Evolutionary conservation across 768 basidiomycete genomes (phyloP), one percentile per base, ranked within the genome.

Genomic region (Tephrocybe rancida): DNA sequence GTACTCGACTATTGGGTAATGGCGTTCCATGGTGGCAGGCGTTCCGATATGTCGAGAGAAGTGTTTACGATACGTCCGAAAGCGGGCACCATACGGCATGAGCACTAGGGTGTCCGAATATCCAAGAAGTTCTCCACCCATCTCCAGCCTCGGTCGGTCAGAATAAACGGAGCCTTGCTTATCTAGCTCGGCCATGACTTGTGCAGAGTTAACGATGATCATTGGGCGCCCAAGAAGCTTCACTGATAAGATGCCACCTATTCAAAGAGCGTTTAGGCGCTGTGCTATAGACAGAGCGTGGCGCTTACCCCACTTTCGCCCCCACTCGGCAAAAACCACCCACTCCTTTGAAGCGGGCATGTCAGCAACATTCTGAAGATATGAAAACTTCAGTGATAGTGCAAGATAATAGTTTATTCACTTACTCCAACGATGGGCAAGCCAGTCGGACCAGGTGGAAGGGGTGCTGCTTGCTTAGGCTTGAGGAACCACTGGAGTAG

Each of bases 71-170:
- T 73, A 80, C 3, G 64, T 67, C 16, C 78, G 71, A 53, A 77
- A 77, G 3, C 73, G 73, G 0, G 69, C 38, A 19, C 78, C 78
- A 38, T 81, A 80, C 0, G 64, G 70, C 13, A 74, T 61, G 5
- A 81, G 66, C 13, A 78, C 79, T n/a, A 80, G 65, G 0, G 75
- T 78, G 29, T 79, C 67, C n/a, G 58, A 60, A 50, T 80, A 81
- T 13, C 80, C 81, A 1, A 78, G 64, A 1, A 82, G 68, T 55
- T 81, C 78, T 1, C 81, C 79, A 7, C 74, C 77, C 78, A 83
- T 81, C 16, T 75, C 71, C 3, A 82, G 67, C 3, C 68, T 64
- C 0, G 80, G 81, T 2, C 82, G 68, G 46, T 78, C 73, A 30
- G 80, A 81, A 56, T 81, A 81, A 1, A 77, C 71, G 1, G 73